Base-by-base conservation (phyloP, 140 eudicot species). In the Senecio squalidus region DNA sequence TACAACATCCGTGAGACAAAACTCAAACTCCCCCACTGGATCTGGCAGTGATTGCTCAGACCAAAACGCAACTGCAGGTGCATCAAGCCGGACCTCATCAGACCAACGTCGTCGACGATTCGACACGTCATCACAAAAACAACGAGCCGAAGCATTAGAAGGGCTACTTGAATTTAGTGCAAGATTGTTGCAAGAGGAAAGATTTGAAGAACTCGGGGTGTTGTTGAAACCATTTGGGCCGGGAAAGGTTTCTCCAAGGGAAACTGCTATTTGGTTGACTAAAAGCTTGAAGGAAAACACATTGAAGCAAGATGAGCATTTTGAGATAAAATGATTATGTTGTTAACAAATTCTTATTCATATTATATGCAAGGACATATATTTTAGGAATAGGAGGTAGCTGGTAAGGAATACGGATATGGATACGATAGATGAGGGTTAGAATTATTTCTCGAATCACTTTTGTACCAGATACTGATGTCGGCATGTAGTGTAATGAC, bases 121-220 rank as follows among this genome's bases (percentile, higher is more conserved):
- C 41, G 86, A 91, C 82, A 81, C 83, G 30, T 83, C 94, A 1
- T 91, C 98, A 1, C 80, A 74, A 51, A 79, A 78, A 48, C 95
- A 91, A 47, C 75, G 98, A 45, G 98, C 94, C 6, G 98, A 86
- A 55, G 98, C 98, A 2, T 65, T 91, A 62, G 95, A 91, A 75
- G 98, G 98, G 36, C 48, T 91, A 29, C 91, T 91, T 29, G 98
- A 91, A 30, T 91, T 91, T 62, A 86, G 98, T 67, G 98, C 98
- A 7, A 78, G 83, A 68, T 68, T 91, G 74, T 71, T 91, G 74
- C 90, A 83, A 16, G 85, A 86, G 55, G 95, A 83, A 38, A 78
- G 98, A 23, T 76, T 80, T 52, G 98, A 91, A 31, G 98, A 91
- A 60, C 98, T 91, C 36, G 87, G 79, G 16, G 98, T 91, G 56